Evolutionary conservation across 2,329 filamentous ascomycete genomes (phyloP).

Genomic region (Fonsecaea nubica): DNA sequence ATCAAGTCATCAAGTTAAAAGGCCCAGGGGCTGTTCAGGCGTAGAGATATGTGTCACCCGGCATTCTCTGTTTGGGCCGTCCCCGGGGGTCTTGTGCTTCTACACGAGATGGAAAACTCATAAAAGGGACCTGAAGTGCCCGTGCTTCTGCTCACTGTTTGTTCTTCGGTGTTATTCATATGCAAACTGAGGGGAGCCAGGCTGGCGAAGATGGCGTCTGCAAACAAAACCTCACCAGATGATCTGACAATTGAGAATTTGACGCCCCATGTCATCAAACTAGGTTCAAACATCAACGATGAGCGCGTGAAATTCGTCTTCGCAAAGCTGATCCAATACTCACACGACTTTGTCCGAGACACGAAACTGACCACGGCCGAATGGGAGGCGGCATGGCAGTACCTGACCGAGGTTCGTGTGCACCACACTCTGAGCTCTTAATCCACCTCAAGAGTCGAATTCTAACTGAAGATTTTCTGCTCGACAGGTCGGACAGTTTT

Average conservation of each 20-base stretch:
- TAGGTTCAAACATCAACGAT: slow-evolving; percentile 16
- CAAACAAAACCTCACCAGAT: slow-evolving; percentile 8
- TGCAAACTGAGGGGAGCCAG: not conserved
- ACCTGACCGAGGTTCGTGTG: slow-evolving; percentile 21
- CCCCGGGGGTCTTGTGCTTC: not conserved
- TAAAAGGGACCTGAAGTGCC: not conserved
- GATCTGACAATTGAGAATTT: slow-evolving; percentile 21
- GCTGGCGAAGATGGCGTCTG: slow-evolving; percentile 6
- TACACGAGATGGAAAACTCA: not conserved
- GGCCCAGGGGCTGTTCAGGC: not conserved
- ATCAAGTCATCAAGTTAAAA: not conserved
- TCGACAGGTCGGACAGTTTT: slow-evolving; percentile 19
- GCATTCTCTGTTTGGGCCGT: not conserved
- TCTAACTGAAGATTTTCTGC: not conserved
- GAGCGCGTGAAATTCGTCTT: slow-evolving; percentile 20
- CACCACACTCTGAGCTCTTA: not conserved
- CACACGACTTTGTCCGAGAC: slow-evolving; percentile 30
- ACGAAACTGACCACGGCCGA: slow-evolving; percentile 27
- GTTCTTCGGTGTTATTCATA: not conserved
- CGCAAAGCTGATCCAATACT: slow-evolving; percentile 21
- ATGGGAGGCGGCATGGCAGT: slow-evolving; percentile 30
- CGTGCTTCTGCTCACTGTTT: not conserved
- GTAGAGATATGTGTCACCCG: not conserved
- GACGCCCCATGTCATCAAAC: slow-evolving; percentile 23
- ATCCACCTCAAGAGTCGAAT: not conserved